Evolutionary conservation across 306 rosid genomes (phyloP).

Genomic region (Medicago arabica): DNA sequence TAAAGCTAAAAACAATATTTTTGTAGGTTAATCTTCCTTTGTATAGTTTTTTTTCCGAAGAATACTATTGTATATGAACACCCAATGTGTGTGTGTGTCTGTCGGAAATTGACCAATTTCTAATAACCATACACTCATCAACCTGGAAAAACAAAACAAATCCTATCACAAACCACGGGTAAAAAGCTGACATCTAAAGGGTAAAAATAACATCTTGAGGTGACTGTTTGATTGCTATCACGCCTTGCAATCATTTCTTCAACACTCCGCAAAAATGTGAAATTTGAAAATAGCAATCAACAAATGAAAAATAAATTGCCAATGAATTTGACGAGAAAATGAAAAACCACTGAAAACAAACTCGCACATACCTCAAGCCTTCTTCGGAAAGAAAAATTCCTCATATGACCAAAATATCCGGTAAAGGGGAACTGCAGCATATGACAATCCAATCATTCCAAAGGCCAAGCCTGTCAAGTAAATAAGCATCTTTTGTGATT

Average conservation of each 20-base stretch:
- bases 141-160: too few species aligned
- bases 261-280: conserved; percentile 64
- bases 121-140: too few species aligned
- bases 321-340: conserved; percentile 23
- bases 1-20: too few species aligned
- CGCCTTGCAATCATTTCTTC: conserved; percentile 96
- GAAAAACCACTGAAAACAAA: conserved; percentile 21
- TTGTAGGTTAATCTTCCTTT: too few species aligned
- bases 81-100: too few species aligned
- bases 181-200: conserved; percentile 19
- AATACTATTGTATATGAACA: too few species aligned
- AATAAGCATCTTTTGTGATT: conserved; percentile 74
- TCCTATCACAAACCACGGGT: too few species aligned
- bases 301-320: conserved; percentile 15
- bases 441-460: conserved; percentile 85
- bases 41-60: too few species aligned
- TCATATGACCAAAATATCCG: too few species aligned
- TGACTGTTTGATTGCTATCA: conserved; percentile 66
- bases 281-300: conserved; percentile 10
- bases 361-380: conserved; percentile 73
- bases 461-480: conserved; percentile 78
- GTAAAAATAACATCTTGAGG: conserved; percentile 59
- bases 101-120: too few species aligned
- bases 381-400: conserved; percentile 61
- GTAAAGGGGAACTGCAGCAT: too few species aligned